phyloP scores from a whole-genome alignment of 495 filamentous ascomycete genomes.

The Aspergillus sclerotioniger region DNA sequence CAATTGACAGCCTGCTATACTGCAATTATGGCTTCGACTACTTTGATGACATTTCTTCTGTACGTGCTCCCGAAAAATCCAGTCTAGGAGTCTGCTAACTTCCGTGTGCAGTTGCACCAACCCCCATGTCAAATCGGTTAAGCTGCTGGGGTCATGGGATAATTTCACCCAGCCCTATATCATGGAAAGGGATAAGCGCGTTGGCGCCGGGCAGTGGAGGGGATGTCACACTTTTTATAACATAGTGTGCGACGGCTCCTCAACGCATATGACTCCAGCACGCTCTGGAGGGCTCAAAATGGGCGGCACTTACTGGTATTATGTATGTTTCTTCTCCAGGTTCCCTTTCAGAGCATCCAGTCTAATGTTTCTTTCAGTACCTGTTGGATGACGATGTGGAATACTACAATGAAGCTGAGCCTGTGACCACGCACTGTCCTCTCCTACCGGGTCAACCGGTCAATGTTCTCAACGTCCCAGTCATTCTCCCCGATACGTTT shows the following conservation, averaged over 20 bases:
- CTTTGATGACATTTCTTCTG: constrained; percentile 72
- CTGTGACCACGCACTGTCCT: constrained; percentile 76
- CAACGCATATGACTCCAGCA: constrained; percentile 47
- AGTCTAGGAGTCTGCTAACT: constrained; percentile 7
- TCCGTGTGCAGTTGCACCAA: constrained; percentile 55
- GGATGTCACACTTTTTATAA: constrained; percentile 82
- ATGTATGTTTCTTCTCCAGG: constrained; percentile 58
- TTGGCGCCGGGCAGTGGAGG: constrained; percentile 71
- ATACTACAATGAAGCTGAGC: constrained; percentile 65
- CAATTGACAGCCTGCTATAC: background rate
- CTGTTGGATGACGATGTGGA: constrained; percentile 73
- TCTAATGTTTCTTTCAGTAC: constrained; percentile 55
- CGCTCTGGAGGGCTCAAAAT: constrained; percentile 81
- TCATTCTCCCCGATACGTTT: constrained; percentile 55
- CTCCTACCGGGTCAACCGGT: constrained; percentile 82
- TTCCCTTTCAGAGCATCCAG: background rate
- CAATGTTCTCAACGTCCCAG: constrained; percentile 77
- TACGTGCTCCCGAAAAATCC: constrained; percentile 44
- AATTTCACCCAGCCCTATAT: constrained; percentile 76
- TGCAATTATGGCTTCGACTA: constrained; percentile 62
- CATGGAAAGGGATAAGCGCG: constrained; percentile 73
- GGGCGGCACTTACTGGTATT: constrained; percentile 94
- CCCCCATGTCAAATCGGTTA: constrained; percentile 66
- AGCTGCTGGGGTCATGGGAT: constrained; percentile 89
- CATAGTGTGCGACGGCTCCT: constrained; percentile 77